Conservation (phyloP, 495 filamentous ascomycete genomes). For the Elasticomyces elasticus region DNA sequence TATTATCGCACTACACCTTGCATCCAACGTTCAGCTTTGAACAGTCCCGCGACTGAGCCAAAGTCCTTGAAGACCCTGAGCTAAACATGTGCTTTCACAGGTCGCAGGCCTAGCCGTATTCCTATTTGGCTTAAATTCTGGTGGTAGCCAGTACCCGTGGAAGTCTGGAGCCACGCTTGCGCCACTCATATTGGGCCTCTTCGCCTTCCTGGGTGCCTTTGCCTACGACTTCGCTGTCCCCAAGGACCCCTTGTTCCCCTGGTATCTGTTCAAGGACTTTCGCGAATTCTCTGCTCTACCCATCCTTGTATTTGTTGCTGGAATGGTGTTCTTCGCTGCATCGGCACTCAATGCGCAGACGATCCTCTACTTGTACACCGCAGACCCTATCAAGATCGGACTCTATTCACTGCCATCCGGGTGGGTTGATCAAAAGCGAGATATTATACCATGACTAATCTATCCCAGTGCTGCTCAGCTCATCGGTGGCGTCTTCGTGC, state of each 20-base stretch:
- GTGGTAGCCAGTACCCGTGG: slow-evolving; percentile 17
- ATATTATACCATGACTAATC: not conserved
- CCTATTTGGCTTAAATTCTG: slow-evolving; percentile 12
- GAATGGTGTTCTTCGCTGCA: slow-evolving; percentile 16
- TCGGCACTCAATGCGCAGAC: slow-evolving; percentile 18
- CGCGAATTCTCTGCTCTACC: slow-evolving; percentile 14
- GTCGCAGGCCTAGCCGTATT: slow-evolving; percentile 12
- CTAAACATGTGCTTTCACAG: too few species aligned
- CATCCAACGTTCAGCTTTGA: too few species aligned
- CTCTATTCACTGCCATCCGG: slow-evolving; percentile 18
- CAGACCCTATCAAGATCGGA: slow-evolving; percentile 22
- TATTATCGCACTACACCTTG: too few species aligned
- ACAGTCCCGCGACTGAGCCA: too few species aligned
- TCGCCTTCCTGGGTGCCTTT: slow-evolving; percentile 9
- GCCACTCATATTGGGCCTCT: slow-evolving; percentile 10
- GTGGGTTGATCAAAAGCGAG: slow-evolving; percentile 5
- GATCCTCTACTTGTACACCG: slow-evolving; percentile 17
- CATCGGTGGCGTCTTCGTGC: slow-evolving; percentile 28
- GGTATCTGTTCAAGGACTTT: slow-evolving; percentile 18
- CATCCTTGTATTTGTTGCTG: slow-evolving; percentile 14
- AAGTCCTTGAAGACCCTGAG: too few species aligned
- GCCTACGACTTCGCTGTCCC: slow-evolving; percentile 9
- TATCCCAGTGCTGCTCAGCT: slow-evolving; percentile 23
- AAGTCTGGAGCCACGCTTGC: slow-evolving; percentile 5
- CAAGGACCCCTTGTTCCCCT: slow-evolving; percentile 14